Base-by-base conservation (phyloP, 371 early-diverging fungal species). In the Syncephalastrum monosporum region DNA sequence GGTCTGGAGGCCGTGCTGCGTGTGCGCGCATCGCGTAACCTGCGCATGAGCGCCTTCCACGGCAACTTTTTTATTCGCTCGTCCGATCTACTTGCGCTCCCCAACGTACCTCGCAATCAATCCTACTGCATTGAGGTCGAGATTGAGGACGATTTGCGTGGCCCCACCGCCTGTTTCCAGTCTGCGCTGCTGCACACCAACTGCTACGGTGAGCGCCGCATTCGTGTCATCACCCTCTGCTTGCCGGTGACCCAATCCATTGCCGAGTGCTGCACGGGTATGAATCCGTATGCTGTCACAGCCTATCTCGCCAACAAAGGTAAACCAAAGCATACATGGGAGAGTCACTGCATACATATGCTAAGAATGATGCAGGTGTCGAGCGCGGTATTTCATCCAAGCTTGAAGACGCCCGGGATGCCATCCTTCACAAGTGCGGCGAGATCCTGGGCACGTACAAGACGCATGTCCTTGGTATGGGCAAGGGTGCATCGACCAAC, bases 21-120 rank as follows among this genome's bases (percentile, higher is more conserved):
- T 48, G 87, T 99, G 15, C 86, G 99, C 50, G 92, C 95, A 12
- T 92, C 93, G 12, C 91, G 90, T 60, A 96, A 92, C 41, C 50
- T 95, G 58, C 84, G 85, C 49, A 90, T 91, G 88, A 88, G 86
- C 24, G 84, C 92, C 13, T 97, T 91, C 82, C 93, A 95, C 58
- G 98, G 98, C 15, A 94, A 96, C 85, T 96, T 95, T 71, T 97
- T 97, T 72, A 81, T 95, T 23, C 95, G 97, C n/a, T 91, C 93
- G 8, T 88, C 94, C 17, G 98, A 99, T 68, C 77, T 99, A 14
- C 67, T 99, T 38, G 87, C 96, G 3, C 79, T 98, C 61, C 94
- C 98, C 45, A 95, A 91, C 56, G 99, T 95, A 4, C 91, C 88
- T 61, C 94, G 99, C 47, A 88, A 95, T 67, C 96, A 98, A 72